These are phyloP conservation scores for Metschnikowia shivogae DNA, from an alignment of 805 yeast genomes.

Conservation along the genomic window DNA sequence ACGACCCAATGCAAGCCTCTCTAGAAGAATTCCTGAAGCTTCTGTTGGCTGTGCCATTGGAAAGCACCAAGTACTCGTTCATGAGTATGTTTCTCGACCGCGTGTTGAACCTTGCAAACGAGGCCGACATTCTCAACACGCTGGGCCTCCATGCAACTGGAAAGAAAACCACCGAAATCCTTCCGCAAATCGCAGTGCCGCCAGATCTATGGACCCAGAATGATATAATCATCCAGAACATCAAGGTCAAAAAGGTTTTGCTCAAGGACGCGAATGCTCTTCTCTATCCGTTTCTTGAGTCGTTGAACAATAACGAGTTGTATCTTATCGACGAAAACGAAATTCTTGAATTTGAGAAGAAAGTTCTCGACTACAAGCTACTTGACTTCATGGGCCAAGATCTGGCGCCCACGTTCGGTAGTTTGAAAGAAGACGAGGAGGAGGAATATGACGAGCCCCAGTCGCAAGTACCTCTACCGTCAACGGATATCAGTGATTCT, in stretches of 20 bases:
- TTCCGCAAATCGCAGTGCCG: conserved; percentile 34
- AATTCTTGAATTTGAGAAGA: conserved; percentile 27
- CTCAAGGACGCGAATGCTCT: conserved; percentile 31
- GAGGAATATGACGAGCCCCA: conserved; percentile 7
- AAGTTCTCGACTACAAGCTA: conserved; percentile 31
- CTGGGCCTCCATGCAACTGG: neutral
- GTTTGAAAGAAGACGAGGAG: conserved; percentile 12
- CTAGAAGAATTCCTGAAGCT: conserved; percentile 19
- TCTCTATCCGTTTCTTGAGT: conserved; percentile 15
- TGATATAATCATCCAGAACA: conserved; percentile 27
- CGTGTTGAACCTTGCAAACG: conserved; percentile 22
- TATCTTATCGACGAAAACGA: conserved; percentile 24
- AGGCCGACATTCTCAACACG: conserved; percentile 12
- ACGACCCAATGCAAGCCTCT: neutral
- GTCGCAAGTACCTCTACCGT: neutral
- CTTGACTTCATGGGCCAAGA: conserved; percentile 11
- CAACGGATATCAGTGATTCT: conserved; percentile 1
- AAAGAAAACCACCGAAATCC: conserved; percentile 20
- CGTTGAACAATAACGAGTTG: conserved; percentile 16
- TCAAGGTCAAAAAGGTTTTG: conserved; percentile 29
- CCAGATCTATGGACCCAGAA: conserved; percentile 35
- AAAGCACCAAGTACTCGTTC: conserved; percentile 25
- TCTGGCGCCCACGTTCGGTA: conserved; percentile 1
- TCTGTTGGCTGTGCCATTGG: conserved; percentile 25
- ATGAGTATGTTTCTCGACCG: conserved; percentile 25